Base-by-base conservation (phyloP, 225 moss, liverwort and hornwort genomes). In the Physcomitrellopsis africana region DNA sequence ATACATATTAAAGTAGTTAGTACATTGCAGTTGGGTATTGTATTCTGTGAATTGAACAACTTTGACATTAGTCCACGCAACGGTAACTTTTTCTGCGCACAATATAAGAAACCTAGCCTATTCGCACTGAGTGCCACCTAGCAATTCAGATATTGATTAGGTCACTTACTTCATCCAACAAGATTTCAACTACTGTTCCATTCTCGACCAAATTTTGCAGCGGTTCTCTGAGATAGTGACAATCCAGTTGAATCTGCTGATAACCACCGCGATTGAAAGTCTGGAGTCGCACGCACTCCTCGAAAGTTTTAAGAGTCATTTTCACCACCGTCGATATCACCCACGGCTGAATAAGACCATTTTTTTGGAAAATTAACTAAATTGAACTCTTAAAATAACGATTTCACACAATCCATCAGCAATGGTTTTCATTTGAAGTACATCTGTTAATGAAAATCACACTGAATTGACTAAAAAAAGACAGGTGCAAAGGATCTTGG, bases 191-290 rank as follows among this genome's bases (percentile, higher is more conserved):
- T 26, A 95, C 92, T 53, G 89, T 87, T 53, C 93, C 99, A 64
- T 89, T 91, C 69, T 93, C 95, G 20, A 95, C 83, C 76, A 92
- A 76, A 74, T 88, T 86, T 74, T 92, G 93, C 81, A 99, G 84
- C 26, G 89, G 83, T 69, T 88, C 93, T 71, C 99, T 83, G 66
- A 99, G 81, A 79, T 94, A 99, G 67, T 92, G 90, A 57, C 87
- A 93, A 79, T 99, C 99, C 60, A 99, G 75, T 74, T 99, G 99
- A 67, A 99, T 99, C 76, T 99, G 99, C 81, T 99, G 95, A 74
- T 95, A 99, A 59, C 99, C 99, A 70, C 99, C 89, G 3, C 99
- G 91, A 52, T 92, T 99, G 81, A 99, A 95, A 67, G 99, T 99
- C 83, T 99, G 92, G 43, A 93, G 85, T 66, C 95, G 90, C 13